These are phyloP conservation scores for Rosa multiflora DNA, from an alignment of 306 rosid genomes.

Conservation along the genomic window DNA sequence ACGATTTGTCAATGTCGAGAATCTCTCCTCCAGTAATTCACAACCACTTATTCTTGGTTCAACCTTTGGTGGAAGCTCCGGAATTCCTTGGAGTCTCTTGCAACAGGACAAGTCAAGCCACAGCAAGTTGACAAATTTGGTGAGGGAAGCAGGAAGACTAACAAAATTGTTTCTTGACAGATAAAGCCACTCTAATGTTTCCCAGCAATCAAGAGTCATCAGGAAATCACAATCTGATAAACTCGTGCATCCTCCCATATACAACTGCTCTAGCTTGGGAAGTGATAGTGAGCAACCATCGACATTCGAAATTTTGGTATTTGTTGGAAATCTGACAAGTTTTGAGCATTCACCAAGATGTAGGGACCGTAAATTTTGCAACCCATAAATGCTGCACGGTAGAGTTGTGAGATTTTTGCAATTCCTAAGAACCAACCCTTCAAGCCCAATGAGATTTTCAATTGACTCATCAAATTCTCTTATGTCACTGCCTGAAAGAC, in stretches of 20 bases:
- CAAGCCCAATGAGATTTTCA: background rate
- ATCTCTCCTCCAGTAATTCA: too few relatives aligned
- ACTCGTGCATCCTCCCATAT: background rate
- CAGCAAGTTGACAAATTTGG: background rate
- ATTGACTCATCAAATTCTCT: background rate
- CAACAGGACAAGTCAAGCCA: background rate
- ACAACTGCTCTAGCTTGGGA: rapidly evolving
- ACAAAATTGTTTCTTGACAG: background rate
- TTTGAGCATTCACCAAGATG: background rate
- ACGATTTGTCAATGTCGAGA: too few relatives aligned
- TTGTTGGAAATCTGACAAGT: background rate
- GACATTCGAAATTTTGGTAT: background rate
- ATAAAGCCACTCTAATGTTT: rapidly evolving
- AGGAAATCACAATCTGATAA: background rate
- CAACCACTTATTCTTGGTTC: too few relatives aligned
- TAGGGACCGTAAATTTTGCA: background rate
- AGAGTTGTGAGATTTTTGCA: background rate
- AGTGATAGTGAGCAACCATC: background rate
- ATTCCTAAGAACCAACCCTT: background rate
- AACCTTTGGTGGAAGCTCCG: background rate
- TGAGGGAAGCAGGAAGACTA: background rate
- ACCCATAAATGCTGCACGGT: background rate
- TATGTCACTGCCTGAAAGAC: background rate
- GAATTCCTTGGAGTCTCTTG: background rate
- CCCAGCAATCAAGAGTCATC: background rate